Percentiles rank a stretch among this genome's conserved stretches.
phyloP scores from a whole-genome alignment of 192 early-diverging fungal genomes.

The Gigaspora rosea region DNA sequence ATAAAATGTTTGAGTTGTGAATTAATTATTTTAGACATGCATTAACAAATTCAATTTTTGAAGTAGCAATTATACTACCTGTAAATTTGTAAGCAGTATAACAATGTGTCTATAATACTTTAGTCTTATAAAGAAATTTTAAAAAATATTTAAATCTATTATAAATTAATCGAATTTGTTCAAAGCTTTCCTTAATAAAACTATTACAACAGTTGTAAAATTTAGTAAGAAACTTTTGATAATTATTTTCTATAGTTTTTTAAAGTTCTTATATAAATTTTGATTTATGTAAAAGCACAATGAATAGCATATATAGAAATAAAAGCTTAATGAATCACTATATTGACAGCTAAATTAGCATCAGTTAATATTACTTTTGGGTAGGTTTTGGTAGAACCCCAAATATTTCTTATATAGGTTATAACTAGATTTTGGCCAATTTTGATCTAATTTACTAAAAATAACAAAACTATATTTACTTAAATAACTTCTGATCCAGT shows the following conservation, averaged over 20 bases:
- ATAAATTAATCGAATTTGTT: not conserved
- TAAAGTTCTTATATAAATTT: not conserved
- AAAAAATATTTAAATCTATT: not conserved
- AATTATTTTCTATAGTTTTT: not conserved
- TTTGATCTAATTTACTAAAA: too few relatives aligned
- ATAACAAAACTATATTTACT: too few relatives aligned
- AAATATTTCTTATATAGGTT: too few relatives aligned
- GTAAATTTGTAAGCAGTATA: not conserved
- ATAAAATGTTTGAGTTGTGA: not conserved
- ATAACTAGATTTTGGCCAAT: too few relatives aligned
- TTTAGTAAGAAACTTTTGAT: conserved; percentile 2
- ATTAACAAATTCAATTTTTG: not conserved
- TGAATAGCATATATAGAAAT: not conserved
- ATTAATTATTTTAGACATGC: not conserved
- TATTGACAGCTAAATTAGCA: not conserved
- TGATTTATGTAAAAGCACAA: not conserved
- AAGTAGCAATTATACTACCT: not conserved
- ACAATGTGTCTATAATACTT: not conserved
- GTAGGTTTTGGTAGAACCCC: too few relatives aligned
- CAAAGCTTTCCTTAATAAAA: not conserved
- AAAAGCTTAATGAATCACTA: not conserved
- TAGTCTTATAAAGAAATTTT: conserved; percentile 10
- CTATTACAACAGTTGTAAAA: not conserved
- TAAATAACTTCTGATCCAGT: too few relatives aligned
- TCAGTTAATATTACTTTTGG: not conserved